Conservation (phyloP, 2,329 filamentous ascomycete genomes). For the Nemania bipapillata region DNA sequence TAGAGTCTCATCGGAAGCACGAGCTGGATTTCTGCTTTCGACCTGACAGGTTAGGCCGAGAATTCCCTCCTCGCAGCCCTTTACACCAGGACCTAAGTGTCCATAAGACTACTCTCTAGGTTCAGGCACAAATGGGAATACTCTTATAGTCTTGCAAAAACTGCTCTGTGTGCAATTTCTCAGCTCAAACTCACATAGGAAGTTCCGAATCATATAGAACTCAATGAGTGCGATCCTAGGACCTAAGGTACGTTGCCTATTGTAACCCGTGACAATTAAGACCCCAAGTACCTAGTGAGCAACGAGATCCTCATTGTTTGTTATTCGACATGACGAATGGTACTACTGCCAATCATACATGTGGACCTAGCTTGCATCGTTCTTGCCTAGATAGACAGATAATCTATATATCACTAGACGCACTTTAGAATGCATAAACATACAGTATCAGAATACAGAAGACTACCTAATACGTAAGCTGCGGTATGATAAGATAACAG, state of each 20-base stretch:
- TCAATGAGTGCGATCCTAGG: background rate
- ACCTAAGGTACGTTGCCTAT: background rate
- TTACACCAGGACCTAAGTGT: too few species aligned
- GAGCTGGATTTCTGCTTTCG: slow-evolving; percentile 35
- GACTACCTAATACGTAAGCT: too few species aligned
- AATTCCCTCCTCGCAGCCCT: too few species aligned
- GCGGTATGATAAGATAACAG: slow-evolving; percentile 30
- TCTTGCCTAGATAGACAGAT: background rate
- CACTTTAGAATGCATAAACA: too few species aligned
- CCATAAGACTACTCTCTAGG: too few species aligned
- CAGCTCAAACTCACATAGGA: too few species aligned
- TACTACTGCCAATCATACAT: background rate
- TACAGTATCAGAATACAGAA: too few species aligned
- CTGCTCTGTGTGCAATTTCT: too few species aligned
- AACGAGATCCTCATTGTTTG: background rate
- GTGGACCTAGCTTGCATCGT: too few species aligned
- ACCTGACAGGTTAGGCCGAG: slow-evolving; percentile 18
- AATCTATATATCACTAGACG: too few species aligned
- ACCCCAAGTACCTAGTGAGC: background rate
- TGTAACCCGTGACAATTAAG: background rate
- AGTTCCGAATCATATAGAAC: too few species aligned
- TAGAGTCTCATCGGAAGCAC: slow-evolving; percentile 30
- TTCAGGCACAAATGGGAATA: background rate
- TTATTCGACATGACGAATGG: background rate
- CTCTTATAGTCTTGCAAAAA: background rate